These are phyloP conservation scores for Ophiostoma australiae DNA, from an alignment of 2,329 filamentous ascomycete genomes.

Conservation along the genomic window DNA sequence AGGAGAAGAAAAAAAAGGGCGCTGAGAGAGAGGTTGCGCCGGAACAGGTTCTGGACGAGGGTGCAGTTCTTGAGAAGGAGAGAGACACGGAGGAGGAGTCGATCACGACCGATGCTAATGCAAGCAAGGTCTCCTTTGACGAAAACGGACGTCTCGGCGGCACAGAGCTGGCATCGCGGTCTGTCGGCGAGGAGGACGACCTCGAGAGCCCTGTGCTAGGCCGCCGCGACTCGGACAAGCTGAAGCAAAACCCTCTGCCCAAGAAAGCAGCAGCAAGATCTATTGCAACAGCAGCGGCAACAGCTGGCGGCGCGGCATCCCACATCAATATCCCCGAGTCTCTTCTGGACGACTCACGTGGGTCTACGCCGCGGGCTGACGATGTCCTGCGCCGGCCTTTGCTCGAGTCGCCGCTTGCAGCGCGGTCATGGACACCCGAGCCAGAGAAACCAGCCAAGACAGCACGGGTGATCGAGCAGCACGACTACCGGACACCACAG, in stretches of 20 bases:
- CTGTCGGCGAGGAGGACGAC: conserved; percentile 26
- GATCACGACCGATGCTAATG: conserved; percentile 24
- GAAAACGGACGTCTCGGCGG: conserved; percentile 28
- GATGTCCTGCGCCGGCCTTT: conserved; percentile 21
- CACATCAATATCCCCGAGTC: conserved; percentile 20
- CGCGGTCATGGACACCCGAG: conserved; percentile 19
- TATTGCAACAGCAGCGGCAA: conserved; percentile 6
- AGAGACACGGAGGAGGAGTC: conserved; percentile 22
- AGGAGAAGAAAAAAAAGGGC: background rate
- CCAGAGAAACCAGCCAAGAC: conserved; percentile 20
- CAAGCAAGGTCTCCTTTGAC: conserved; percentile 28
- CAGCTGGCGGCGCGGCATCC: background rate
- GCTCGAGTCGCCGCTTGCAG: conserved; percentile 23
- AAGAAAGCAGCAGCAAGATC: conserved; percentile 24
- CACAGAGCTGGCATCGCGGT: conserved; percentile 20
- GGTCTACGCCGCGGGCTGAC: conserved; percentile 15
- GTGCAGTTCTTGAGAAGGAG: conserved; percentile 12
- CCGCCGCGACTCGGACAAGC: conserved; percentile 33
- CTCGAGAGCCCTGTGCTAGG: conserved; percentile 32
- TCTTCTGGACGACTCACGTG: conserved; percentile 20
- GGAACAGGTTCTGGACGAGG: background rate
- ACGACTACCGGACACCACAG: conserved; percentile 16
- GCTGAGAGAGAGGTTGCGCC: background rate
- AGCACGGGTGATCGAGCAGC: background rate
- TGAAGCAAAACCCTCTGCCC: conserved; percentile 21